These are phyloP conservation scores for Boletus reticuloceps DNA, from an alignment of 768 basidiomycete genomes.

Conservation along the genomic window DNA sequence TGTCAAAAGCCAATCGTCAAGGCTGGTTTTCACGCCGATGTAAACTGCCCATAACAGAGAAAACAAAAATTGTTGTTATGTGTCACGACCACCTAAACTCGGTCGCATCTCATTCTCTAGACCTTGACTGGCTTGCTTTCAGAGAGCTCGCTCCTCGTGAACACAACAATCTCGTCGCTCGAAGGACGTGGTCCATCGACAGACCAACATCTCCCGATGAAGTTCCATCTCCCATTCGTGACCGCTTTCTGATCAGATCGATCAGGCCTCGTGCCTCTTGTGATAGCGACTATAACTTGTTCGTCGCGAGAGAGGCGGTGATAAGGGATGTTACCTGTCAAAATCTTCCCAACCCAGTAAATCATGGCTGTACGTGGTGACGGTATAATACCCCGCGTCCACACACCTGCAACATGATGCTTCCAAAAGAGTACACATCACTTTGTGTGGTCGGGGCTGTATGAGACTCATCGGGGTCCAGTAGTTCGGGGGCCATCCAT, in stretches of 20 bases:
- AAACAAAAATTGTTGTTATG: no score
- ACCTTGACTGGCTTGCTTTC: neutral
- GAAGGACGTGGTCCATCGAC: neutral
- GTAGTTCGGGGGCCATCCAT: slow-evolving; percentile 2
- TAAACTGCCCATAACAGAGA: no score
- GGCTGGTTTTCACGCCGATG: no score
- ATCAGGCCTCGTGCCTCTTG: neutral
- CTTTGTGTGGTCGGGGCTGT: neutral
- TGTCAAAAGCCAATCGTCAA: no score
- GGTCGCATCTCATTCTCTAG: no score
- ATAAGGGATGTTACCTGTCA: slow-evolving; percentile 5
- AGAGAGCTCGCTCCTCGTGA: neutral
- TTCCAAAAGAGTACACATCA: slow-evolving; percentile 8
- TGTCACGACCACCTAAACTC: no score
- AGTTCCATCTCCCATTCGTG: neutral
- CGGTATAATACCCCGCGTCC: neutral
- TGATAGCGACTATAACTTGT: neutral
- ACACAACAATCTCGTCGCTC: neutral
- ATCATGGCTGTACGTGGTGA: neutral
- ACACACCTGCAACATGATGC: slow-evolving; percentile 12
- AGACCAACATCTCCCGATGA: slow-evolving; percentile 1
- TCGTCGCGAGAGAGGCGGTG: neutral
- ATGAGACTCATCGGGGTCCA: neutral
- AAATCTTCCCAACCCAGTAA: neutral
- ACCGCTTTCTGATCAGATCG: neutral